Base-by-base conservation (phyloP, 2,329 filamentous ascomycete genomes). In the Aureobasidium pullulans region DNA sequence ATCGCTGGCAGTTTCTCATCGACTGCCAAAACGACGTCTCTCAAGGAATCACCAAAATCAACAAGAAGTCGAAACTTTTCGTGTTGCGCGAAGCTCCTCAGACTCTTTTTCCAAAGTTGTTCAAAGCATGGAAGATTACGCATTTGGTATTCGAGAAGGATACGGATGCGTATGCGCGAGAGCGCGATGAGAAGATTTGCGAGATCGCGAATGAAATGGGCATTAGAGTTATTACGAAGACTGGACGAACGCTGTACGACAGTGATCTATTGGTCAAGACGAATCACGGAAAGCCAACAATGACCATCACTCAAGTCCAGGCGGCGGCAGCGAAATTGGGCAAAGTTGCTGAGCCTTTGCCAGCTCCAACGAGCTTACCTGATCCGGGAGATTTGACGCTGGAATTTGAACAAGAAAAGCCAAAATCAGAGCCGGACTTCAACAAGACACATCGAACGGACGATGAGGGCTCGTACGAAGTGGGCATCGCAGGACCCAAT, bases 81-180 rank as follows among this genome's bases (percentile, higher is more conserved):
- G 79, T 92, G 28, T 76, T 92, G 15, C 80, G 88, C 31, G 88
- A 90, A 72, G 85, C 81, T 0, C 87, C 88, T 0, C 85, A 87
- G 67, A 89, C 84, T 0, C 71, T 90, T 1, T 77, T 91, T 3
- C 84, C 85, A 1, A 89, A 89, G 70, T 74, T 91, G 1, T 88
- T 90, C 77, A 83, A 84, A 65, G 80, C 81, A 16, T 92, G 88
- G 88, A 80, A 81, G 1, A 83, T 89, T 29, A 88, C 87, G 0
- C 88, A 91, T 71, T 72, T 91, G 5, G 87, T 90, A 0, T 91
- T 90, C 65, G 88, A 92, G 69, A 88, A 86, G 66, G 88, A 91
- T 66, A 89, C 87, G 0, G 88, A 92, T 74, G 78, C 85, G 0
- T 91, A 91, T 72, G 87, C 78, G 4, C 78, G 81, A 15, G 79